Conservation (phyloP, 2,329 filamentous ascomycete genomes). For the Xylaria sp. region DNA sequence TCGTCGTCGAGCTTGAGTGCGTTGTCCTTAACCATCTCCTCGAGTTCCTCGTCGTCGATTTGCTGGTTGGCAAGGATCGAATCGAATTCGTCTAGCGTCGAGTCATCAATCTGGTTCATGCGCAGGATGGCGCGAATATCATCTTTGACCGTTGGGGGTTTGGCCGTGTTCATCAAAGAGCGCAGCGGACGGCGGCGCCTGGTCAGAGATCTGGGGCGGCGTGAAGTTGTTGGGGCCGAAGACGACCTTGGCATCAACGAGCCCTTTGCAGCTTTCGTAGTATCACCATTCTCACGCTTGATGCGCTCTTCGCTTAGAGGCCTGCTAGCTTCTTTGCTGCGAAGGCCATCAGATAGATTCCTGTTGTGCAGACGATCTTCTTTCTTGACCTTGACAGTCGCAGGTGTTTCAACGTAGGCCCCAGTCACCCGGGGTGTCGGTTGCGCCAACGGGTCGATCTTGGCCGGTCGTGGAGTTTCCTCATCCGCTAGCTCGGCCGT, state of each 20-base stretch:
- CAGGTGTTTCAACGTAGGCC: conserved; percentile 60
- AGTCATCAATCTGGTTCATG: conserved; percentile 59
- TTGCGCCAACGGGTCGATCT: conserved; percentile 49
- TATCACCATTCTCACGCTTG: conserved; percentile 12
- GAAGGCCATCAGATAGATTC: conserved; percentile 9
- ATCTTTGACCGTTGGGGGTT: conserved; percentile 56
- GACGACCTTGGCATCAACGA: conserved; percentile 27
- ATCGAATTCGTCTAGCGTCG: conserved; percentile 61
- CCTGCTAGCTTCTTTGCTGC: conserved; percentile 14
- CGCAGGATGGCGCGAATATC: conserved; percentile 58
- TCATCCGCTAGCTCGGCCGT: conserved; percentile 42
- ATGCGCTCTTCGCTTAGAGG: conserved; percentile 9
- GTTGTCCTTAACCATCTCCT: conserved; percentile 33
- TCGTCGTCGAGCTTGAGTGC: conserved; percentile 34
- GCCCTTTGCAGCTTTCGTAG: conserved; percentile 4
- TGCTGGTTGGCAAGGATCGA: conserved; percentile 49
- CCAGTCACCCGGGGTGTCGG: conserved; percentile 59
- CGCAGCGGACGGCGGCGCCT: conserved; percentile 49
- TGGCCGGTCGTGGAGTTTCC: conserved; percentile 52
- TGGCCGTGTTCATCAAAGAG: conserved; percentile 56
- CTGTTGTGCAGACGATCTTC: conserved; percentile 19
- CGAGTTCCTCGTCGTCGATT: conserved; percentile 32
- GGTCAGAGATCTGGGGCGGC: conserved; percentile 45
- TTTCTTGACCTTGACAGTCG: conserved; percentile 41
- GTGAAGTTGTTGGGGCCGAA: conserved; percentile 33